Percentiles rank a stretch among this genome's conserved stretches.
phyloP scores from a whole-genome alignment of 495 filamentous ascomycete species.

The Penicillium lividum region DNA sequence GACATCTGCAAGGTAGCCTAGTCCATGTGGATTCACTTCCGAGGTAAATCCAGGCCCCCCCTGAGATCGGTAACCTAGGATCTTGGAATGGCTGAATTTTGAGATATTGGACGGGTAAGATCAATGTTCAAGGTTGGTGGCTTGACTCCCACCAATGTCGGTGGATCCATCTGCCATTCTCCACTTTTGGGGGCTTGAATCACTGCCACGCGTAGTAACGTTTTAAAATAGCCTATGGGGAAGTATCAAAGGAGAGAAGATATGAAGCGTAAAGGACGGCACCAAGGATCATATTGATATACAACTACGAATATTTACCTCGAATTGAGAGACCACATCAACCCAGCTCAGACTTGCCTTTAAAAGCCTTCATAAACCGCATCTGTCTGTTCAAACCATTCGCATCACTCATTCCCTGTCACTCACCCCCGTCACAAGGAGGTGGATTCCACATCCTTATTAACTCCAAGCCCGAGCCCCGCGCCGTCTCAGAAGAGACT shows the following conservation, averaged over 20 bases:
- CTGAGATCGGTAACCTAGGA: background rate
- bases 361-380: conserved; percentile 35
- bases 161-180: background rate
- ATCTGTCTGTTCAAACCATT: conserved; percentile 13
- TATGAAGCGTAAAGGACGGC: background rate
- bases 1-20: too few relatives aligned
- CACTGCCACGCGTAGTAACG: background rate
- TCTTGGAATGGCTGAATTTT: background rate
- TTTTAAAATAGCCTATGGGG: background rate
- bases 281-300: background rate
- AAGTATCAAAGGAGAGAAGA: background rate
- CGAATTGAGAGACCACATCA: background rate
- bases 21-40: background rate
- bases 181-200: background rate
- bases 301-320: too few relatives aligned
- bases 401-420: background rate
- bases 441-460: background rate
- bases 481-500: conserved; percentile 23
- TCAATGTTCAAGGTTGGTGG: background rate
- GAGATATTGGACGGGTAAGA: background rate
- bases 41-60: background rate
- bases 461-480: conserved; percentile 13
- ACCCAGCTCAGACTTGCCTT: conserved; percentile 59
- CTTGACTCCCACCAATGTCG: background rate
- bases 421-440: background rate